A percentile compares a stretch with the other conserved stretches of the same genome.
phyloP scores from a whole-genome alignment of 1,284 basidiomycete genomes.

The Ceraceosorus guamensis region DNA sequence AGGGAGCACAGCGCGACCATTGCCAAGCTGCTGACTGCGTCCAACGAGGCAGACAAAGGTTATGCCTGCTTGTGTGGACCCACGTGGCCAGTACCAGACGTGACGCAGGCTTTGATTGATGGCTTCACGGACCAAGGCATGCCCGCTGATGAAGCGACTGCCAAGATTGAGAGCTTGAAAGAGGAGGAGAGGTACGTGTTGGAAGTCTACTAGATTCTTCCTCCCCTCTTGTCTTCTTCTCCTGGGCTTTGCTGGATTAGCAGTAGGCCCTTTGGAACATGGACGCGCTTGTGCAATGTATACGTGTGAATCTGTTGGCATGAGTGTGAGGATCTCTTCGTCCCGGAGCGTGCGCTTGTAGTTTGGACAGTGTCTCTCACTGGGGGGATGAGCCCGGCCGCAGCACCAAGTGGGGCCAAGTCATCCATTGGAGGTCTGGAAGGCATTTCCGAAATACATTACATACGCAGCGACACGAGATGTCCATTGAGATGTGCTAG shows the following conservation, averaged over 20 bases:
- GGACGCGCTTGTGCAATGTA: no score
- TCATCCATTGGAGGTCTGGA: no score
- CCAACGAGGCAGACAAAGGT: conserved; percentile 22
- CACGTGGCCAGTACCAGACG: conserved; percentile 96
- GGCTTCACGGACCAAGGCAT: conserved; percentile 64
- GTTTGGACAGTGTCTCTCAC: no score
- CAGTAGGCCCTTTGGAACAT: no score
- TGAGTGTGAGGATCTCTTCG: no score
- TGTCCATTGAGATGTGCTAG: no score
- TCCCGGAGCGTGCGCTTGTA: no score
- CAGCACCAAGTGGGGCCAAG: no score
- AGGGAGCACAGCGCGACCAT: conserved; percentile 73
- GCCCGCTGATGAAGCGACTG: conserved; percentile 64
- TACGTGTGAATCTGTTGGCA: no score
- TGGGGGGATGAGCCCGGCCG: no score
- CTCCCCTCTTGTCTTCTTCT: not conserved
- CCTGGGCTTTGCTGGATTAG: not conserved
- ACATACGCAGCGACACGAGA: no score
- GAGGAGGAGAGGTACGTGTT: conserved; percentile 96
- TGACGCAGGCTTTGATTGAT: conserved; percentile 80
- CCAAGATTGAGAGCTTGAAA: conserved; percentile 81
- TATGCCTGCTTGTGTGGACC: conserved; percentile 82
- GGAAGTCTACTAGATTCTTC: conserved; percentile 61
- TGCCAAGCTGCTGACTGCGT: conserved; percentile 50
- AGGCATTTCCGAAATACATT: no score